These are phyloP conservation scores for Botryotinia globosa DNA, from an alignment of 2,329 filamentous ascomycete species.

Conservation along the genomic window DNA sequence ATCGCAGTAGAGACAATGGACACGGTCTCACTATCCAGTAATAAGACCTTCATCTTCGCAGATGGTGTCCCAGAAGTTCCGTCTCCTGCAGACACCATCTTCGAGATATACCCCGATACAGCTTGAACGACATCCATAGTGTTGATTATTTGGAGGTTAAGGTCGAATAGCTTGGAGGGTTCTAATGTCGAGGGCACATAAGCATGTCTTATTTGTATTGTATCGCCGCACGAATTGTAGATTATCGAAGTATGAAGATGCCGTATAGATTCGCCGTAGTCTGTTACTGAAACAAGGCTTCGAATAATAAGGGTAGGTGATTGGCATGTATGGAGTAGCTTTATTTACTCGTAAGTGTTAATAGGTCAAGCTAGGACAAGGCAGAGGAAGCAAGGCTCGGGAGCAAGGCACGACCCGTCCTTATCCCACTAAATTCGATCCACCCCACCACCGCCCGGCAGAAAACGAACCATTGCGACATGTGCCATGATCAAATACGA, in stretches of 20 bases:
- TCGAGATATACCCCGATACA: constrained; percentile 90
- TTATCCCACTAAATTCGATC: background rate
- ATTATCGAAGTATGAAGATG: background rate
- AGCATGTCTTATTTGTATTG: constrained; percentile 3
- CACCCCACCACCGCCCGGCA: constrained; percentile 13
- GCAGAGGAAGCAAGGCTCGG: constrained; percentile 14
- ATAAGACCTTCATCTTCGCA: constrained; percentile 96
- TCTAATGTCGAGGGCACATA: background rate
- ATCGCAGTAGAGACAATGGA: constrained; percentile 92
- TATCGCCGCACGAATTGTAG: background rate
- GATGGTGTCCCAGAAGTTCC: constrained; percentile 62
- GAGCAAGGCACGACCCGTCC: background rate
- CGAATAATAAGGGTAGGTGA: background rate
- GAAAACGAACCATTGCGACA: background rate
- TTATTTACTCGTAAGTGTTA: background rate
- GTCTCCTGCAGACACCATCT: constrained; percentile 88
- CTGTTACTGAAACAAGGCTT: background rate
- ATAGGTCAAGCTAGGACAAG: background rate
- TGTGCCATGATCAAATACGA: constrained; percentile 2
- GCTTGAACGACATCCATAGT: constrained; percentile 92
- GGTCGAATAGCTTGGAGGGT: background rate
- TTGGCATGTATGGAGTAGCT: background rate
- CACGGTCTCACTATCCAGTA: constrained; percentile 91
- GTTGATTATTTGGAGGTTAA: constrained; percentile 22
- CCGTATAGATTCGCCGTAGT: background rate